phyloP scores from a whole-genome alignment of 2,329 filamentous ascomycete genomes.

The Colletotrichum chlorophyti region DNA sequence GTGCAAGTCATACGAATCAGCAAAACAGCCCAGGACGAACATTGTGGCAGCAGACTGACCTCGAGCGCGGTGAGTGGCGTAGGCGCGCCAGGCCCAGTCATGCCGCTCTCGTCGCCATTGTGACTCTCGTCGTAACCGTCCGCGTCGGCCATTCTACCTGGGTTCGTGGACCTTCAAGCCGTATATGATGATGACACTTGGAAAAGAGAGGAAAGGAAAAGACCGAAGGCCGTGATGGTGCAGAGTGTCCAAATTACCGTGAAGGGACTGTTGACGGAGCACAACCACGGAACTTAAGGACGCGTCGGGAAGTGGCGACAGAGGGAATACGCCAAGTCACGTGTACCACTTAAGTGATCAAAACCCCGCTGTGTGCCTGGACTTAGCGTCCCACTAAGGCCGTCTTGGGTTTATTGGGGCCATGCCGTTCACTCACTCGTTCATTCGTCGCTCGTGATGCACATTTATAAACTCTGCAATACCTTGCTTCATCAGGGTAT shows the following conservation, averaged over 20 bases:
- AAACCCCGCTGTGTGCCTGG: conserved; percentile 12
- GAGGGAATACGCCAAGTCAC: conserved; percentile 45
- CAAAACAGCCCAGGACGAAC: neutral
- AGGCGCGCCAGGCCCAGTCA: conserved; percentile 88
- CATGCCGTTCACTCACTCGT: too few relatives aligned
- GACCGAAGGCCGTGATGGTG: neutral
- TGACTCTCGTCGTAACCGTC: conserved; percentile 74
- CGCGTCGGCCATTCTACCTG: conserved; percentile 50
- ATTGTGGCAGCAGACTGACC: conserved; percentile 60
- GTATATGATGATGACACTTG: too few relatives aligned
- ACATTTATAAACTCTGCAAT: too few relatives aligned
- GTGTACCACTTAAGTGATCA: conserved; percentile 32
- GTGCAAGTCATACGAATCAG: neutral
- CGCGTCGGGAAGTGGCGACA: conserved; percentile 41
- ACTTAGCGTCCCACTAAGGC: neutral
- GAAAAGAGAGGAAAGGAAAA: too few relatives aligned
- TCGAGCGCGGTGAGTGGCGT: conserved; percentile 87
- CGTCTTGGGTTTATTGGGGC: neutral
- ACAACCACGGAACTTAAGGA: conserved; percentile 29
- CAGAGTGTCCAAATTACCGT: neutral
- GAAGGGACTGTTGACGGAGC: neutral
- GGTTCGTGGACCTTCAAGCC: neutral
- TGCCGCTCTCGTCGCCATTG: conserved; percentile 71
- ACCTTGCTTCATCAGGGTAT: neutral
- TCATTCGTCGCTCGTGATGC: too few relatives aligned